Conservation (phyloP, 2,329 filamentous ascomycete genomes). For the Fusarium clavum region DNA sequence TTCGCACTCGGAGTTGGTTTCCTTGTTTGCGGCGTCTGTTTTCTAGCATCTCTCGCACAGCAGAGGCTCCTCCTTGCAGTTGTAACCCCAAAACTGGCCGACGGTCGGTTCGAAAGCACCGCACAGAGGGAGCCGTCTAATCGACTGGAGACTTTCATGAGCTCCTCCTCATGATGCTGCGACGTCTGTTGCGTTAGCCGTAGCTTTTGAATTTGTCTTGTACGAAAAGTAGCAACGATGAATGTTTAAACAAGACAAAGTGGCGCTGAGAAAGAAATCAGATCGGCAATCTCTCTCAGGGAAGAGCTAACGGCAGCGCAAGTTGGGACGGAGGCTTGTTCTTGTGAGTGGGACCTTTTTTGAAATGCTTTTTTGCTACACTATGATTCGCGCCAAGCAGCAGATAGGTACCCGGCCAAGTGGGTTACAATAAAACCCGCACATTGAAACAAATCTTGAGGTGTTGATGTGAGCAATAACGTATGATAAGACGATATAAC, state of each 20-base stretch:
- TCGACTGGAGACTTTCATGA: constrained; percentile 70
- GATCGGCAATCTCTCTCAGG: constrained; percentile 37
- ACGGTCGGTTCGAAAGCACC: constrained; percentile 61
- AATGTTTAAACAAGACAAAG: background rate
- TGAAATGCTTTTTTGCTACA: constrained; percentile 42
- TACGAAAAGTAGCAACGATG: background rate
- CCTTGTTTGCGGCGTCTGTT: constrained; percentile 24
- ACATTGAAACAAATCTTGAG: background rate
- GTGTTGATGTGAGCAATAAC: background rate
- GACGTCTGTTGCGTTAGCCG: constrained; percentile 30
- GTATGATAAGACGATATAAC: background rate
- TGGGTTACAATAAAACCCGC: constrained; percentile 14
- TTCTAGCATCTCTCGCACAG: constrained; percentile 33
- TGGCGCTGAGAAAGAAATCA: constrained; percentile 33
- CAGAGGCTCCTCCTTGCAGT: constrained; percentile 46
- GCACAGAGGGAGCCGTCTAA: constrained; percentile 70
- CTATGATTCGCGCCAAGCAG: constrained; percentile 40
- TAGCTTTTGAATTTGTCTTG: constrained; percentile 6
- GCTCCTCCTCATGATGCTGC: constrained; percentile 63
- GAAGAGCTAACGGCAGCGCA: constrained; percentile 36
- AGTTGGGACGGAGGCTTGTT: constrained; percentile 37
- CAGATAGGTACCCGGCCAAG: constrained; percentile 19
- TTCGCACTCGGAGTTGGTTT: constrained; percentile 3
- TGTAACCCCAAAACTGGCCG: constrained; percentile 45
- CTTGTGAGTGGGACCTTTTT: constrained; percentile 39